Evolutionary conservation across 352 stramenopile genomes (phyloP), one percentile per base, ranked within the genome.

Genomic region (Globisporangium sylvaticum): DNA sequence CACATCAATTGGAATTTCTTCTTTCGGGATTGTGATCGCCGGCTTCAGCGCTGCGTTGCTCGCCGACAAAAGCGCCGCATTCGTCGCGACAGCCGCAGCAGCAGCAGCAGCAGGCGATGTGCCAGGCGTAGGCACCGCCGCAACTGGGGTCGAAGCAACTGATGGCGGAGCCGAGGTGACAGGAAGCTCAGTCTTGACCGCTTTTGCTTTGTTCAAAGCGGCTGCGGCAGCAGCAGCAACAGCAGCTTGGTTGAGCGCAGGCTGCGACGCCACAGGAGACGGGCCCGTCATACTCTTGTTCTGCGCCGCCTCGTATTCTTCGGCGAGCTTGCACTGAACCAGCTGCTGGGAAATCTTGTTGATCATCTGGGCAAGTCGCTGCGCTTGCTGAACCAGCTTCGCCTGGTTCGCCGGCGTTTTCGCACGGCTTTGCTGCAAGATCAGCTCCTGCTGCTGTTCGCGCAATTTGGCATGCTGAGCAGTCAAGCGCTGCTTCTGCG

Each of bases 341-440:
- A 94, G 72, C 60, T 94, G 87, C 74, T 94, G 87, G 34, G 86
- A 90, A 31, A 94, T 94, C 70, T 94, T 94, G 66, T 88, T 91
- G 62, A 92, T 94, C 79, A 92, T 89, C 62, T 92, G 83, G n/a
- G 80, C 86, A 39, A 92, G 68, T 4, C 79, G 75, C 56, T 94
- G 86, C 2, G 86, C 86, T 42, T 90, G 81, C 54, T 92, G 84
- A 12, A 81, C 81, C 3, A 93, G 69, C 62, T 92, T 94, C 3
- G 84, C 82, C 57, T 94, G 84, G 34, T 80, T 72, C 42, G 80
- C 80, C 14, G 83, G 83, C 9, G 81, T 87, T 69, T 92, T 94
- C 44, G 83, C 83, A 29, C 78, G 77, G 29, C 76, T 83, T 66
- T 94, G 84, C 64, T 93, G 81, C 67, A 81, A 74, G 32, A 94